Evolutionary conservation across 345 rosid genomes (phyloP), one percentile per base, ranked within the genome.

Genomic region (Sonneratia alba): DNA sequence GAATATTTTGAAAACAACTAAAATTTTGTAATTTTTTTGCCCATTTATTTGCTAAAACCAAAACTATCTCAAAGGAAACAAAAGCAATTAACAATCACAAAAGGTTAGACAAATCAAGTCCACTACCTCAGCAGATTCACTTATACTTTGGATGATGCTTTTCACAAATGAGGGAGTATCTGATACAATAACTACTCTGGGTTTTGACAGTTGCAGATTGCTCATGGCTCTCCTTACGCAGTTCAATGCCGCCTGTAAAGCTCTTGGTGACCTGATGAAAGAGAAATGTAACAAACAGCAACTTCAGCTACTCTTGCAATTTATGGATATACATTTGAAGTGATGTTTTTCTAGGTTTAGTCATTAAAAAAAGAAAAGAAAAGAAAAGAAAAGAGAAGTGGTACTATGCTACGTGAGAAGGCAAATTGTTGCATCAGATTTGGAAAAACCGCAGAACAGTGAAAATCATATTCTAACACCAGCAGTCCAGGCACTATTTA

Each of bases 111-210:
- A 10, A 71, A 19, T 62, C 7, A 37, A 64, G 57, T 67, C 24
- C 18, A 69, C 85, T 87, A 92, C 99, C 94, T 92, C 97, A 18
- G 97, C 98, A 78, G 92, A 79, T 57, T 79, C 82, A 69, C 84
- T 90, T 74, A 92, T 81, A 69, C 83, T 75, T 59, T 86, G 79
- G 34, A 79, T 56, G 5, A 90, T 74, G 75, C 83, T 78, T 75
- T 78, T 74, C 16, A 87, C 83, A 59, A 92, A 83, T 72, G 96
- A 81, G 38, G 99, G 99, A 0, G 92, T 89, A 81, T 95, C 99
- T 36, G 96, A 89, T 68, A 95, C 90, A 70, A 95, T 66, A 77
- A 87, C 99, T 77, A 89, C 85, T 80, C 81, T 87, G 36, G 92
- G 92, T 69, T 81, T 84, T 71, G 89, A 55, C 49, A 74, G 53